Conservation (phyloP, 306 rosid genomes). For the Sindora glabra region DNA sequence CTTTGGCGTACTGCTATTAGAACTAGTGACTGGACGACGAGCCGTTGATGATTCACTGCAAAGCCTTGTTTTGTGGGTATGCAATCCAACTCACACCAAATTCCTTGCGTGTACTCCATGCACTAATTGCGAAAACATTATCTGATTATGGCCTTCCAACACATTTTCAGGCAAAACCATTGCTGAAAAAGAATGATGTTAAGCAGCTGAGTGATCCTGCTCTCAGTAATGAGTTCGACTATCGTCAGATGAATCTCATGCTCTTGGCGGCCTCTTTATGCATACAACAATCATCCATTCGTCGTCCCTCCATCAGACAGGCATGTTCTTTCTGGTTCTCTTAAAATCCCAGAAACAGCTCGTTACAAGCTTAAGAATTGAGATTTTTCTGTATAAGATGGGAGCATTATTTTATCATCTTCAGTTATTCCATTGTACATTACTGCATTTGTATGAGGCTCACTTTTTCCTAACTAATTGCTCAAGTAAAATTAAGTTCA, state of each 20-base stretch:
- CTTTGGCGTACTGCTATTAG: conserved; percentile 80
- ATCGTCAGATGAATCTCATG: conserved; percentile 48
- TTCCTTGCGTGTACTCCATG: no score
- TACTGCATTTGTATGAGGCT: background rate
- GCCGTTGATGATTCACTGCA: conserved; percentile 94
- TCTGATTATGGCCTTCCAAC: background rate
- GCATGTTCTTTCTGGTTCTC: conserved; percentile 21
- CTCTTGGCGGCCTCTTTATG: conserved; percentile 76
- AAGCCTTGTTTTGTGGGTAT: conserved; percentile 95
- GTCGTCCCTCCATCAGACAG: conserved; percentile 78
- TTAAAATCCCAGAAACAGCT: background rate
- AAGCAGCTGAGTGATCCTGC: conserved; percentile 61
- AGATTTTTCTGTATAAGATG: no score
- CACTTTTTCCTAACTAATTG: background rate
- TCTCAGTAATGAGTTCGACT: conserved; percentile 41
- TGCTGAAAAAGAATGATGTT: conserved; percentile 58
- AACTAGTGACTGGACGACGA: conserved; percentile 79
- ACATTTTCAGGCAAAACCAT: conserved; percentile 65
- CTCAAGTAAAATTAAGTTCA: no score
- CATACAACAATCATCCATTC: conserved; percentile 74
- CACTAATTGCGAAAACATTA: no score
- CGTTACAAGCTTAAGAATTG: no score
- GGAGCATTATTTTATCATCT: background rate
- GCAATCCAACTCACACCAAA: background rate
- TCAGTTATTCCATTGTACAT: background rate